Evolutionary conservation across 2,329 filamentous ascomycete species (phyloP).

Genomic region (Colletotrichum lentis): DNA sequence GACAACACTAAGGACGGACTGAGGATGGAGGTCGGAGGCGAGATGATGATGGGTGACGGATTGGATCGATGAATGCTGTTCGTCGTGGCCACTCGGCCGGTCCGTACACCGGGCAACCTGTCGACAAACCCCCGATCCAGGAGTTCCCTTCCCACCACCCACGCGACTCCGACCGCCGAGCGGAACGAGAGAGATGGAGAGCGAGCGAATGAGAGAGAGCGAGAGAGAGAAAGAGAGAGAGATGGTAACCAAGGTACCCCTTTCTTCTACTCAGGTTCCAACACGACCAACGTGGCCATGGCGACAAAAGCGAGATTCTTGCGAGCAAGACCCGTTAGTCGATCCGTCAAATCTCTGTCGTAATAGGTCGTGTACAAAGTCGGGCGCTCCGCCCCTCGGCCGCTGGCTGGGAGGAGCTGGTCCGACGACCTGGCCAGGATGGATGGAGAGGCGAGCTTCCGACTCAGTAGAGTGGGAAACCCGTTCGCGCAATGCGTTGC

Average conservation of each 20-base stretch:
- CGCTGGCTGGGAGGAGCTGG: conserved; percentile 3
- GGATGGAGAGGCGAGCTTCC: conserved; percentile 1
- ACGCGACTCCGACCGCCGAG: not conserved
- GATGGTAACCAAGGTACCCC: not conserved
- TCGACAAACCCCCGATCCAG: conserved; percentile 4
- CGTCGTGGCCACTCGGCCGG: conserved; percentile 14
- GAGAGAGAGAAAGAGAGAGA: not conserved
- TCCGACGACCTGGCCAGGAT: not conserved
- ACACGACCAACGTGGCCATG: conserved; percentile 14
- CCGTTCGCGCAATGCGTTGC: conserved; percentile 31
- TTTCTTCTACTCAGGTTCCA: conserved; percentile 2
- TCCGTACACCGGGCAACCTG: conserved; percentile 8
- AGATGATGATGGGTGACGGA: conserved; percentile 27
- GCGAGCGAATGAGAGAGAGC: not conserved
- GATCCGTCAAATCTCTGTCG: conserved; percentile 24
- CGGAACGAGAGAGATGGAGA: not conserved
- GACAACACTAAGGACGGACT: not conserved
- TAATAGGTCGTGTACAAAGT: conserved; percentile 2
- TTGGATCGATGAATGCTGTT: conserved; percentile 21
- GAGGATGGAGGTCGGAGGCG: conserved; percentile 33
- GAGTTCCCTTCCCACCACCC: not conserved
- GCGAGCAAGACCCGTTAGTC: conserved; percentile 14
- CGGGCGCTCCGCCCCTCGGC: conserved; percentile 4
- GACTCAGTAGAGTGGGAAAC: conserved; percentile 25
- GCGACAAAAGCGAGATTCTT: conserved; percentile 16